A percentile compares a stretch with the other conserved stretches of the same genome.
Evolutionary conservation across 139 green algal species (phyloP).

Genomic region (Chlamydomonas schloesseri): DNA sequence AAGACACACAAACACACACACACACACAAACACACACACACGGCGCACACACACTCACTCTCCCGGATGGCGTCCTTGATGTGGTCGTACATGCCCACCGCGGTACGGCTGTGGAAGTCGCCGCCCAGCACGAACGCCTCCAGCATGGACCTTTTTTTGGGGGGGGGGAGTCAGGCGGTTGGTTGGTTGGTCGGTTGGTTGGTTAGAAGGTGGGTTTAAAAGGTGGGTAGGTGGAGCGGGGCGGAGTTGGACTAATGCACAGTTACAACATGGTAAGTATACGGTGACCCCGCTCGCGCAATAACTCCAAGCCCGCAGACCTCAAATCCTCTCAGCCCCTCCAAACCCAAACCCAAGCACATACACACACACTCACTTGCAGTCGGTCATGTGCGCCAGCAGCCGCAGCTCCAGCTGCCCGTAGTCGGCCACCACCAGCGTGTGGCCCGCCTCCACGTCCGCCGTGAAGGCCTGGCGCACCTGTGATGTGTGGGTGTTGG

Average conservation of each 20-base stretch:
- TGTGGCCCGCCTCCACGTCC: conserved; percentile 75
- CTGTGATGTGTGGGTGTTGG: conserved; percentile 45
- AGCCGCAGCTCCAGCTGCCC: conserved; percentile 98
- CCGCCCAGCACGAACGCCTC: conserved; percentile 92
- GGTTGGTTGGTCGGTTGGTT: not conserved
- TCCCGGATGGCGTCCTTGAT: conserved; percentile 87
- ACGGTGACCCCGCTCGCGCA: no score
- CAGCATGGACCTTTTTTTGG: conserved; percentile 77
- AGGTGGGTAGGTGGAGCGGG: not conserved
- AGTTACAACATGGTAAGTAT: no score
- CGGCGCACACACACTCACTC: no score
- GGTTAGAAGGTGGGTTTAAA: not conserved
- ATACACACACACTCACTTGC: conserved; percentile 50
- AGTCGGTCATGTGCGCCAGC: conserved; percentile 95
- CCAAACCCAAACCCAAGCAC: not conserved
- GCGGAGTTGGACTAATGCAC: not conserved
- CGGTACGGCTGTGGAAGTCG: conserved; percentile 97
- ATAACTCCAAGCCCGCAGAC: no score
- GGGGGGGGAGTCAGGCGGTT: no score
- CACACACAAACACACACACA: no score
- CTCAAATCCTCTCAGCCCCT: not conserved
- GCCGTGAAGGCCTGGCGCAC: conserved; percentile 91
- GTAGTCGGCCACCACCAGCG: conserved; percentile 98
- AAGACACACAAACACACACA: no score
- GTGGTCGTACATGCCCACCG: conserved; percentile 97